These are phyloP conservation scores for Platismatia glauca DNA, from an alignment of 495 filamentous ascomycete species.

Conservation along the genomic window DNA sequence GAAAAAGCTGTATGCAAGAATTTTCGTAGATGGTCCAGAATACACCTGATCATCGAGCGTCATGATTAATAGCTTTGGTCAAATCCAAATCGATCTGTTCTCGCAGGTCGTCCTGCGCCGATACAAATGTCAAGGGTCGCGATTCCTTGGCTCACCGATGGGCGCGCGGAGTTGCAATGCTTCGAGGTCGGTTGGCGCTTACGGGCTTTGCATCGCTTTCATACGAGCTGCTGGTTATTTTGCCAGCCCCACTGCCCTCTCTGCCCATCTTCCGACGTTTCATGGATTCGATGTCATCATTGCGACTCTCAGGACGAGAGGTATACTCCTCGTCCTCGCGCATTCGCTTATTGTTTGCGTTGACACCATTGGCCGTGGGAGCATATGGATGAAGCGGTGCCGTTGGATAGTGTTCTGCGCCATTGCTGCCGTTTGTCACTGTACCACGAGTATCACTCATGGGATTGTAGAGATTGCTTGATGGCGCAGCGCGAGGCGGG, in stretches of 20 bases:
- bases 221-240: constrained; percentile 35
- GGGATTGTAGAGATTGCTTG: constrained; percentile 81
- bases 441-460: constrained; percentile 75
- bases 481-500: constrained; percentile 61
- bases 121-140: not conserved
- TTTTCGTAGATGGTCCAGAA: constrained; percentile 7
- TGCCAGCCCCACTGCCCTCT: constrained; percentile 44
- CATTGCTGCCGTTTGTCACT: constrained; percentile 52
- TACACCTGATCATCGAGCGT: not conserved
- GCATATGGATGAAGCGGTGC: constrained; percentile 50
- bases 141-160: constrained; percentile 12
- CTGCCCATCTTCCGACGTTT: constrained; percentile 82
- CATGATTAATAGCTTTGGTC: not conserved
- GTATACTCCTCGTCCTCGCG: constrained; percentile 69
- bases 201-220: constrained; percentile 24
- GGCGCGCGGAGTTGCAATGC: constrained; percentile 17
- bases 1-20: not conserved
- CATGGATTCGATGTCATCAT: constrained; percentile 50
- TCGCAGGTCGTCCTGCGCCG: not conserved
- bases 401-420: constrained; percentile 58
- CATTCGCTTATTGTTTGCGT: constrained; percentile 65
- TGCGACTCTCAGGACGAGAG: constrained; percentile 57
- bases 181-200: constrained; percentile 18
- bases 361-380: constrained; percentile 54
- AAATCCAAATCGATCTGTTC: not conserved